Base-by-base conservation (phyloP, 371 early-diverging fungal species). In the Apophysomyces elegans region DNA sequence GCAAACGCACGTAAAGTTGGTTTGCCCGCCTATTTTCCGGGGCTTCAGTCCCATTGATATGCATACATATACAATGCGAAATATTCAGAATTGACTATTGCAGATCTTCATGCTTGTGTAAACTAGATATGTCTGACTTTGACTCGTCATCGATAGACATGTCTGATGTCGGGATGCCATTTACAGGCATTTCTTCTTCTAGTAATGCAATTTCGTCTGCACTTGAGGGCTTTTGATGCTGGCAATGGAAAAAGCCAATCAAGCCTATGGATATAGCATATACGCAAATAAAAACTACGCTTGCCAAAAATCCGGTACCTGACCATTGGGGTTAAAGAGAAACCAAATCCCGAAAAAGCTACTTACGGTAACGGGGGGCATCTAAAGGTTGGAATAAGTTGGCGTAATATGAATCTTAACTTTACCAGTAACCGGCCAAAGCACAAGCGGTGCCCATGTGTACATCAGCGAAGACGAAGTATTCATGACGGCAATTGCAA, bases 391-490 rank as follows among this genome's bases (percentile, higher is more conserved):
- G 2, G 32, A 4, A 16, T 32, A 43, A 44, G 36, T 32, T 8
- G 8, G 12, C 16, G 32, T 26, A 37, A 58, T 7, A n/a, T 45
- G 26, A 11, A 5, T 13, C 13, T 35, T 18, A 6, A 38, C 3
- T 59, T 58, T 65, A 70, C 70, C 83, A 41, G 84, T 83, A 37
- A 83, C 84, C 38, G 84, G 84, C 84, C 84, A 83, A 6, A 83
- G 63, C 2, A 80, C 66, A 5, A 83, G 59, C 0, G 80, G 75
- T n/a, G 73, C 59, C 79, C 77, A 78, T 21, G 64, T 61, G 59
- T 70, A 75, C 72, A 75, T 78, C 5, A 77, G 35, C 3, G 79
- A 77, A 2, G 80, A 71, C 32, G 62, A 76, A 0, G 80, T 79
- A 39, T 83, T 83, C 80, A 83, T 77, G 6, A 70, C 71, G 2